Base-by-base conservation (phyloP, 805 yeast species). In the Saccharomycopsis olivae region DNA sequence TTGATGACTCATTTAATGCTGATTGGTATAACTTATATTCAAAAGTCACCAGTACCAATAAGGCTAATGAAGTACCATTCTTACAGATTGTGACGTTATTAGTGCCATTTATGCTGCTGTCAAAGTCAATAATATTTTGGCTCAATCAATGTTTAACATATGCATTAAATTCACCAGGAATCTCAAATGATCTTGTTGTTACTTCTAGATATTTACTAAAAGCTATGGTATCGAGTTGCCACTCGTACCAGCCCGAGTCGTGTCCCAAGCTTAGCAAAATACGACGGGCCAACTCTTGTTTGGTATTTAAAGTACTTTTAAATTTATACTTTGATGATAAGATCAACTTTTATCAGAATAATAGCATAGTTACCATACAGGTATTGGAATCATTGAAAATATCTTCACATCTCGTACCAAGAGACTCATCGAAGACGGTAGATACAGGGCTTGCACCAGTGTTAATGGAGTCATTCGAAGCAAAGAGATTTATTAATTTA, bases 111-210 rank as follows among this genome's bases (percentile, higher is more conserved):
- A 39, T 45, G 3, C 9, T 45, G 1, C 32, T 35, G 19, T 42
- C 32, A 24, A 24, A 33, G 14, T 29, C 39, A 1, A 17, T 45
- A 18, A 13, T 45, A 17, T 38, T 16, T 21, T 45, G 48, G 48
- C 19, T 42, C 18, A 45, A 45, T 31, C 36, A 42, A 29, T 35
- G 39, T 14, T 24, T 45, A 15, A 36, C 46, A 16, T 46, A 36
- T 31, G 48, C 48, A n/a, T 27, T 45, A n/a, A 45, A 45, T 24
- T 42, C 46, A n/a, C 41, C 48, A 11, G 48, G 48, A 18, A 27
- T 42, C 11, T 10, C 33, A 14, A 45, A 39, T 16, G 44, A 42
- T 14, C 19, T 45, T 13, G 48, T 45, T 13, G 14, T 43, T 19
- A 24, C 30, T 16, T 40, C 47, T 3, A 32, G 44, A 24, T 35